These are phyloP conservation scores for Coniochaeta sp. DNA, from an alignment of 2,329 filamentous ascomycete species.

Conservation along the genomic window DNA sequence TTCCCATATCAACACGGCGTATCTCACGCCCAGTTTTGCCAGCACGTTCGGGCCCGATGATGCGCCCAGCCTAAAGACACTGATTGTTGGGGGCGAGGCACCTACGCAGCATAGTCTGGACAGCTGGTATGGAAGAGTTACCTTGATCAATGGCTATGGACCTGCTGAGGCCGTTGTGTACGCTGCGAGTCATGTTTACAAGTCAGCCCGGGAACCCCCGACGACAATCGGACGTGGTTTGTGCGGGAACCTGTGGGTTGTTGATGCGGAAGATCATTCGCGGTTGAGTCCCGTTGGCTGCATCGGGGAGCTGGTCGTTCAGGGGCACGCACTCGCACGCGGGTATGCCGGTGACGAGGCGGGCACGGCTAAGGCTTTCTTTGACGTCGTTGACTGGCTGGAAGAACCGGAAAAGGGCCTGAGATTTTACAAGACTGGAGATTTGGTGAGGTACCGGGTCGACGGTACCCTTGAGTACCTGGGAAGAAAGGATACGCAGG, in stretches of 20 bases:
- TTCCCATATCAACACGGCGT: too few relatives aligned
- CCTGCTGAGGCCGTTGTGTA: too few relatives aligned
- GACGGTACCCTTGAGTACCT: neutral
- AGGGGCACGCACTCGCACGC: neutral
- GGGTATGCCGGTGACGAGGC: neutral
- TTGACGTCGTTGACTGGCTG: neutral
- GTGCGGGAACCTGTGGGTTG: neutral
- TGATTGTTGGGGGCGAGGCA: too few relatives aligned
- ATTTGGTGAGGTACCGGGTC: neutral
- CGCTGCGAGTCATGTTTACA: too few relatives aligned
- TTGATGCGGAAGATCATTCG: neutral
- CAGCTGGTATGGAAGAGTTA: too few relatives aligned
- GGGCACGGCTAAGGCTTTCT: neutral
- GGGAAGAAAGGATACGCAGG: neutral
- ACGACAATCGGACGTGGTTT: neutral
- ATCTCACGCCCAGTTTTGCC: too few relatives aligned
- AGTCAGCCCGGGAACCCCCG: too few relatives aligned
- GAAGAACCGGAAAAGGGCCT: too few relatives aligned
- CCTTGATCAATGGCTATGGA: too few relatives aligned
- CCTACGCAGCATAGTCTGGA: too few relatives aligned
- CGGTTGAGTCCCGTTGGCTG: neutral
- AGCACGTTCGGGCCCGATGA: too few relatives aligned
- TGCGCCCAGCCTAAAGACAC: too few relatives aligned
- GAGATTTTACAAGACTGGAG: neutral
- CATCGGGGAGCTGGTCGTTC: neutral